Evolutionary conservation across 805 yeast species (phyloP), one percentile per base, ranked within the genome.

Genomic region (Ogataea polymorpha): DNA sequence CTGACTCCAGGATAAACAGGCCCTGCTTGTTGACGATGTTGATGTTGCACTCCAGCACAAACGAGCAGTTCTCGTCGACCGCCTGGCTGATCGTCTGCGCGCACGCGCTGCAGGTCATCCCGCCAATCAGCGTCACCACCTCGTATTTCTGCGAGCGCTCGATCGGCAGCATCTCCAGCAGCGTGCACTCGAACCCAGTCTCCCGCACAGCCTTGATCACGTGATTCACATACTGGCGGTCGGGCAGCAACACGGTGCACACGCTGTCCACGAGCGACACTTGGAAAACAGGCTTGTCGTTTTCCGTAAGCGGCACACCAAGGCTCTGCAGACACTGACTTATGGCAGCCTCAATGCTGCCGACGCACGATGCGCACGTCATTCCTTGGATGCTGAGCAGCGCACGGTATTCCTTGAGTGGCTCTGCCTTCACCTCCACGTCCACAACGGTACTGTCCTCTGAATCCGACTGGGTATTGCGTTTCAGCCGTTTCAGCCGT

Each of bases 21-120:
- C 83, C 90, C 2, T 79, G 66, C 52, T 82, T 82, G 13, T 79
- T 72, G 12, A 85, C 74, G 1, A 75, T 68, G 45, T 77, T 78
- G 30, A 84, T 70, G 7, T 76, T 74, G 24, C 71, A 68, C 13
- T 74, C 77, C 14, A 70, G 59, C 3, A 84, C 74, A 56, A 75
- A 80, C 2, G 75, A 72, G 21, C 54, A 50, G 28, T 80, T 58
- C 6, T 67, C 74, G 21, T 56, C 59, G 20, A 66, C 77, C 23
- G 76, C 72, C 11, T 69, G 60, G 9, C 64, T 58, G n/a, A 85
- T 75, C 0, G 89, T 67, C 32, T 70, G 69, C 1, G 78, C 78
- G 59, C 93, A 58, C 0, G 87, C 77, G 6, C 85, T 79, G 62
- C 91, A 85, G 0, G 88, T 78, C 59, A 84, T 82, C 3, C 90